Evolutionary conservation across 495 filamentous ascomycete genomes (phyloP), one percentile per base, ranked within the genome.

Genomic region (Penicillium pulvis): DNA sequence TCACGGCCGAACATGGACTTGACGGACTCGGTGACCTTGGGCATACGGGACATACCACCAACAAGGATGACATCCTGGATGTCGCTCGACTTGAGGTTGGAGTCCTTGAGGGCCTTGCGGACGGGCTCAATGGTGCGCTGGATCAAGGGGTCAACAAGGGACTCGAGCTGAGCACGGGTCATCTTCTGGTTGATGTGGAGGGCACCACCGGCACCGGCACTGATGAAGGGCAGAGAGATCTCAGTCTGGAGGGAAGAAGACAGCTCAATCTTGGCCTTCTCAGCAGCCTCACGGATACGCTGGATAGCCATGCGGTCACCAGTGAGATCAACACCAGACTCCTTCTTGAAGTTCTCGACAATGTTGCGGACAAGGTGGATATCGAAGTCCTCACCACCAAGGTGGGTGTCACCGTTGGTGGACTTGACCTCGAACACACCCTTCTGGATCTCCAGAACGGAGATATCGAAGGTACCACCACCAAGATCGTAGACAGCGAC

Each of bases 1-100:
- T 98, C 94, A 75, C 94, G 95, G 62, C 95, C 93, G 77, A 98
- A 98, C 74, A 98, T 92, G 79, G 81, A 86, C 87, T 96, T 97
- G 70, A 98, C 94, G 36, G 92, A 95, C 81, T 98, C 93, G 61
- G 87, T 87, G 67, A 98, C 94, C 87, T 97, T 98, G 68, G 94
- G 94, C 94, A 98, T 98, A 81, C 94, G 95, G 64, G 95, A 97
- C 94, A 98, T 98, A 79, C 94, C 94, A 85, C 94, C 94, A 55
- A 98, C 94, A 26, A 98, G 88, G 74, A 98, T 98, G 67, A 98
- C 91, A 71, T 98, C 94, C 80, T 98, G 92, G 76, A 98, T 96
- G 55, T 98, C 95, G 78, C 90, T 92, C 61, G 94, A 86, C 79
- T 92, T 85, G 46, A 98, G 86, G 73, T 88, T 88, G 73, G 94